Conservation (phyloP, 1,139 yeast species). For the Hyphopichia buzzinii region DNA sequence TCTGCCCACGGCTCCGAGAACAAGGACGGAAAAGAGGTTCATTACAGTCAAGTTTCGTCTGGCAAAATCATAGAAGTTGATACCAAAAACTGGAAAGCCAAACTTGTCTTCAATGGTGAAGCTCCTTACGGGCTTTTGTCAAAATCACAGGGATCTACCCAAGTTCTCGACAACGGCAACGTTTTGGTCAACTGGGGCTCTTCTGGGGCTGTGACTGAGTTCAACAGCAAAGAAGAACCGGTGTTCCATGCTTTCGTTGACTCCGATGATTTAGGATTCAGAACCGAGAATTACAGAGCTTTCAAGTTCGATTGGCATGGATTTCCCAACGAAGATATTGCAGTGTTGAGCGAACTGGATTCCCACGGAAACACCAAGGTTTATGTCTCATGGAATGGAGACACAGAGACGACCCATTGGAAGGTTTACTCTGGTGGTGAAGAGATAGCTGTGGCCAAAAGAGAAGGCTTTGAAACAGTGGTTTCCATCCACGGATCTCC, state of each 20-base stretch:
- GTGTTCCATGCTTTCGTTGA: constrained; percentile 36
- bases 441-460: constrained; percentile 12
- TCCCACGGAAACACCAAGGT: constrained; percentile 17
- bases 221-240: constrained; percentile 21
- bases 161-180: constrained; percentile 33
- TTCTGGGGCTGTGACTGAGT: constrained; percentile 37
- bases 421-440: constrained; percentile 16
- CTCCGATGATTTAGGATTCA: constrained; percentile 23
- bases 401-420: constrained; percentile 32
- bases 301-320: constrained; percentile 38
- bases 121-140: constrained; percentile 26
- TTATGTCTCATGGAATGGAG: constrained; percentile 41
- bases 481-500: constrained; percentile 9
- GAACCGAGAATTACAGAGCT: constrained; percentile 34
- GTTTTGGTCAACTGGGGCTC: constrained; percentile 42
- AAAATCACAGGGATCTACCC: constrained; percentile 39
- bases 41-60: constrained; percentile 22
- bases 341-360: constrained; percentile 17
- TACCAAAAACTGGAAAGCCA: constrained; percentile 25
- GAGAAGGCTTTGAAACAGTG: constrained; percentile 29
- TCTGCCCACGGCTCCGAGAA: constrained; percentile 36
- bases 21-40: constrained; percentile 22
- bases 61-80: constrained; percentile 35
- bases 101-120: constrained; percentile 21
- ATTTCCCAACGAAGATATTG: constrained; percentile 29